Base-by-base conservation (phyloP, 768 basidiomycete species). In the Sporobolomyces roseus region DNA sequence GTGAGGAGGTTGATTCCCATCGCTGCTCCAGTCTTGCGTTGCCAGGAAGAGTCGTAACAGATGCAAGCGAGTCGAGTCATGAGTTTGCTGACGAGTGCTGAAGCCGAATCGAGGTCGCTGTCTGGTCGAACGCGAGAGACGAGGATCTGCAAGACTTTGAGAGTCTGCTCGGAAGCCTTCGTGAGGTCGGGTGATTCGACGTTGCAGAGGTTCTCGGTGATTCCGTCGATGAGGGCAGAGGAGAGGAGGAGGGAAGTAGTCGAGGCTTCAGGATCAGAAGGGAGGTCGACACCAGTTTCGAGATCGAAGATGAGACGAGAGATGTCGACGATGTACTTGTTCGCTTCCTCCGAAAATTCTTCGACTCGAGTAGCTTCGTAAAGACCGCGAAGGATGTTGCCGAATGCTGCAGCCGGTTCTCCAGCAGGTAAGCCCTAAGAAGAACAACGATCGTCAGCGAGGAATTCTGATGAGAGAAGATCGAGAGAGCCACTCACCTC, bases 41-140 rank as follows among this genome's bases (percentile, higher is more conserved):
- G 83, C 93, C 93, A 96, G 0, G 89, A 83, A 75, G 93, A 92
- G 65, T 96, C 93, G 63, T 93, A 84, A 76, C 93, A 96, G 30
- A 96, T 82, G 3, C 88, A 86, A 50, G 85, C 86, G 79, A 97
- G 90, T 21, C 90, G 86, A 68, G 85, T 85, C 9, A 89, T 87
- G 50, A 98, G 82, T 72, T 91, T 88, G 75, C 91, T 88, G 55
- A 97, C 79, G 41, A 91, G 83, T 33, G 75, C 66, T 2, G 61
- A 77, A 59, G 74, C 75, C 68, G 80, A 78, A 33, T 83, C 80
- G 67, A 90, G 86, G 45, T 83, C 80, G 48, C 93, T 81, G 7
- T 38, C 36, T 29, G 7, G 8, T 13, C 45, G 43, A 19, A 60
- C 58, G 30, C 45, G 32, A 30, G 58, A 32, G 30, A 48, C 58